Percentiles rank a stretch among this genome's conserved stretches.
These are phyloP conservation scores for Gracilaria domingensis DNA, from an alignment of 23 red algal species.

Conservation along the genomic window DNA sequence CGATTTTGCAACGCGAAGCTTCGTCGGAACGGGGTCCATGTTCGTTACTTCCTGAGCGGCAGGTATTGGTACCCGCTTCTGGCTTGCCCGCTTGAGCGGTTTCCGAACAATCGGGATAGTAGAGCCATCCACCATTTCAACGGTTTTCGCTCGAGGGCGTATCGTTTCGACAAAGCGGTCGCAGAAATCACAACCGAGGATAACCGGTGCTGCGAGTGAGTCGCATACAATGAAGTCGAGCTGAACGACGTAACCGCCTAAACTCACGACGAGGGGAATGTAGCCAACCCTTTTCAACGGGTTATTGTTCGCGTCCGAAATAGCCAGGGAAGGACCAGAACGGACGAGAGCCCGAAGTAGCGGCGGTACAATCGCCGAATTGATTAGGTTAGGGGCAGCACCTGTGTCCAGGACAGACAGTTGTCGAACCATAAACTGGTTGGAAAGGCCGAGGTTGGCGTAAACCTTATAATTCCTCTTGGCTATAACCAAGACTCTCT, in stretches of 20 bases:
- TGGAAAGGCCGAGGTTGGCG: slow-evolving; percentile 11
- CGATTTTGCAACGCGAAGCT: neutral
- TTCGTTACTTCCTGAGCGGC: neutral
- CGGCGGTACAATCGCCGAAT: neutral
- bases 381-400: neutral
- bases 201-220: neutral
- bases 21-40: neutral
- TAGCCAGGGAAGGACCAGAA: neutral
- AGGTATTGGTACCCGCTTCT: neutral
- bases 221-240: neutral
- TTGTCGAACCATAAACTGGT: no score
- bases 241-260: neutral
- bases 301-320: neutral
- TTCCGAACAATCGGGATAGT: neutral
- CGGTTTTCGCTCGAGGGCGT: neutral
- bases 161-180: slow-evolving; percentile 3
- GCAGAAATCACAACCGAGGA: slow-evolving; percentile 21
- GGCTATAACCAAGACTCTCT: slow-evolving; percentile 4
- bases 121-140: neutral
- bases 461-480: slow-evolving; percentile 43
- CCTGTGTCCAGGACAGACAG: no score
- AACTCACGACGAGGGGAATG: neutral
- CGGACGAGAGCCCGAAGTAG: neutral
- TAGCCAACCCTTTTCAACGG: neutral
- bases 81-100: neutral